A percentile compares a stretch with the other conserved stretches of the same genome.
Evolutionary conservation across 768 basidiomycete species (phyloP).

Genomic region (Hericium coralloides): DNA sequence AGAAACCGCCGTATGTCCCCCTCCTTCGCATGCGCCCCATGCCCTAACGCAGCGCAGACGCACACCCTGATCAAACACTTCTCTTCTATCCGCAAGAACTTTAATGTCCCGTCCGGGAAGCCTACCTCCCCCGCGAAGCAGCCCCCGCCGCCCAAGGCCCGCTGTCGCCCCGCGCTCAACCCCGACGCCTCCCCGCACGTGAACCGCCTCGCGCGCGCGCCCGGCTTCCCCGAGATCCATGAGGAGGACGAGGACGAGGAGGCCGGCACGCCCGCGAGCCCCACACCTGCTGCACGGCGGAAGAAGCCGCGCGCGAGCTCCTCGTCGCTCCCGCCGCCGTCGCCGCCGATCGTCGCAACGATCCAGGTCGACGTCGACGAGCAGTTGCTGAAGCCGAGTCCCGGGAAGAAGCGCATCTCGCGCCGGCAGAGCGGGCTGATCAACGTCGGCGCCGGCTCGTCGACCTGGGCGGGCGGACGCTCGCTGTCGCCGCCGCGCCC

Average conservation of each 20-base stretch:
- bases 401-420: slow-evolving; percentile 24
- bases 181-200: slow-evolving; percentile 36
- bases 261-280: slow-evolving; percentile 29
- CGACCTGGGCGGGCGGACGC: slow-evolving; percentile 16
- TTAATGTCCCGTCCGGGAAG: slow-evolving; percentile 30
- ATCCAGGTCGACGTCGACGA: slow-evolving; percentile 23
- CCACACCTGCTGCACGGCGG: slow-evolving; percentile 30
- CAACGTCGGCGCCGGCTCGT: slow-evolving; percentile 22
- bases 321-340: slow-evolving; percentile 18
- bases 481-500: slow-evolving; percentile 39
- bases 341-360: slow-evolving; percentile 18
- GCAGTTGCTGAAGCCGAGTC: slow-evolving; percentile 18
- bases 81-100: slow-evolving; percentile 51
- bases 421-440: slow-evolving; percentile 48
- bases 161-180: slow-evolving; percentile 35
- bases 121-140: slow-evolving; percentile 37
- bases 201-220: slow-evolving; percentile 54
- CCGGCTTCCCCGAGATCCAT: slow-evolving; percentile 54
- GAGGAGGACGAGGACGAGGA: slow-evolving; percentile 58
- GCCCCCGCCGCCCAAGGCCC: slow-evolving; percentile 29
- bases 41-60: slow-evolving; percentile 3
- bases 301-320: slow-evolving; percentile 36
- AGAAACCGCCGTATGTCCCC: slow-evolving; percentile 56
- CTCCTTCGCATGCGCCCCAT: not conserved
- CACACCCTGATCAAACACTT: slow-evolving; percentile 51